Base-by-base conservation (phyloP, 805 yeast genomes). In the Starmerella stellata region DNA sequence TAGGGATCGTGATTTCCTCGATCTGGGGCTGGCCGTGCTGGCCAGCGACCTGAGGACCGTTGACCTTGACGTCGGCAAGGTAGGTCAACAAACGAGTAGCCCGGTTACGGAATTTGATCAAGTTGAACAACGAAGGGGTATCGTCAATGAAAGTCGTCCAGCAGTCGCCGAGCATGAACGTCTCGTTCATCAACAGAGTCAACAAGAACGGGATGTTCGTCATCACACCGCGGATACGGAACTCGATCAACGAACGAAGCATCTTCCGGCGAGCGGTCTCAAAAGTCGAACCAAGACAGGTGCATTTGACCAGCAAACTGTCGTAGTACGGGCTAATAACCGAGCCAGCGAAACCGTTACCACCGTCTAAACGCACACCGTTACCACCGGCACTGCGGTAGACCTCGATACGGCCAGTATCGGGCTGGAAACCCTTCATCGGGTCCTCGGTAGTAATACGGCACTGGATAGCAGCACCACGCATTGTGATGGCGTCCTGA, bases 131-230 rank as follows among this genome's bases (percentile, higher is more conserved):
- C 40, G 81, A 72, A 38, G 99, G 99, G 40, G 98, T 87, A 61
- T 90, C 99, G 59, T 87, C 98, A 55, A 87, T 90, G 54, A 87
- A 87, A 19, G 98, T 87, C 41, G 98, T 87, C 98, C 98, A 87
- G 65, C 95, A 90, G 49, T 71, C 67, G 55, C 95, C 94, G 35
- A 60, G 56, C 52, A 82, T 75, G 54, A 87, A 87, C 18, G 85
- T 79, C 40, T 78, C 87, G 60, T 90, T 75, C 44, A 95, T 90
- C 55, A 90, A 69, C 46, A 90, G 61, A 14, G 96, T 90, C 54
- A 90, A 68, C 61, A 90, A 65, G 69, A 90, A 90, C 24, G 98
- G 96, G 50, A 90, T 92, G 64, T 90, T 90, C 42, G 98, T 90
- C 69, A 90, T 90, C 53, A 90, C 98, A 59, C 99, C 99, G 68